Conservation (phyloP, 2,329 filamentous ascomycete genomes). For the Metarhizium anisopliae region DNA sequence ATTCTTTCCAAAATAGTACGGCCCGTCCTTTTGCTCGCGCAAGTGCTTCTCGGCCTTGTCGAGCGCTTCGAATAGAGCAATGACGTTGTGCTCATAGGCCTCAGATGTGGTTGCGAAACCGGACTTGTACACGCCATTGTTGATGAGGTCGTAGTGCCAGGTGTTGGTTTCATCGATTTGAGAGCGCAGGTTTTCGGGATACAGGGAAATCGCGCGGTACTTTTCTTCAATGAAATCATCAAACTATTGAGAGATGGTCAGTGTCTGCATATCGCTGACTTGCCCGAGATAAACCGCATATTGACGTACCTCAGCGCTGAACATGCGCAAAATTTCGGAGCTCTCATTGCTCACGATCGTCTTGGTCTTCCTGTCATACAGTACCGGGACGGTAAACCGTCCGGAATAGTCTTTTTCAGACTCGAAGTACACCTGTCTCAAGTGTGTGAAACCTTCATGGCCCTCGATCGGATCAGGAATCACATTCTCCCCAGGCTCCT, state of each 20-base stretch:
- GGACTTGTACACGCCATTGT: slow-evolving; percentile 64
- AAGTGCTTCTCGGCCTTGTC: slow-evolving; percentile 71
- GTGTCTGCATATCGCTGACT: not conserved
- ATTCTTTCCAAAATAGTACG: slow-evolving; percentile 65
- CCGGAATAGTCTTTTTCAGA: slow-evolving; percentile 63
- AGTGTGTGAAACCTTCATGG: slow-evolving; percentile 58
- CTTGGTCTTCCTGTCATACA: slow-evolving; percentile 70
- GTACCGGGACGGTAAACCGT: slow-evolving; percentile 78
- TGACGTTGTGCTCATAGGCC: slow-evolving; percentile 70
- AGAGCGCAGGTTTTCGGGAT: slow-evolving; percentile 52
- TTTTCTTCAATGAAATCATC: slow-evolving; percentile 57
- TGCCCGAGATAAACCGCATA: not conserved
- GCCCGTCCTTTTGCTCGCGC: slow-evolving; percentile 33
- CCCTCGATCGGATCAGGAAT: slow-evolving; percentile 60
- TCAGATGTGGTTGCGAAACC: slow-evolving; percentile 80
- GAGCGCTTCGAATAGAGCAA: slow-evolving; percentile 63
- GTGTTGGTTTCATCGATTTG: slow-evolving; percentile 69
- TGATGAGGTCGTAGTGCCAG: slow-evolving; percentile 71
- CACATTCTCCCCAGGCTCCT: slow-evolving; percentile 51
- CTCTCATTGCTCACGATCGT: slow-evolving; percentile 88
- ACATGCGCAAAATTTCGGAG: slow-evolving; percentile 86
- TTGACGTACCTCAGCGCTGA: slow-evolving; percentile 57
- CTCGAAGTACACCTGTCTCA: slow-evolving; percentile 74
- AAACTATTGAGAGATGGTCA: slow-evolving; percentile 39
- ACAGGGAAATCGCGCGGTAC: slow-evolving; percentile 54